These are phyloP conservation scores for Claviceps capensis DNA, from an alignment of 2,329 filamentous ascomycete species.

Conservation along the genomic window DNA sequence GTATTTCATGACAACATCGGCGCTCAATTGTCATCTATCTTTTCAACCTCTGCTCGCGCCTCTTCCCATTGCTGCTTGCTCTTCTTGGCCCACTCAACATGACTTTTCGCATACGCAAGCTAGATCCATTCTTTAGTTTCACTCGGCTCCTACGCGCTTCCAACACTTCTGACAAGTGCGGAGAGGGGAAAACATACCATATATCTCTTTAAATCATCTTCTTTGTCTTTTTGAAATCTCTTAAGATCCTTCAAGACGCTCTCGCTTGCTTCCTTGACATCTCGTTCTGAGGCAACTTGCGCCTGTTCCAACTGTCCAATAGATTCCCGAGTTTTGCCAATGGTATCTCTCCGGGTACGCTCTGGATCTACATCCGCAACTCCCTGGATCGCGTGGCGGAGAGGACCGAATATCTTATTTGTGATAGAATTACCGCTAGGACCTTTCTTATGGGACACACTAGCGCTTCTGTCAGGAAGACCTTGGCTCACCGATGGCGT, in stretches of 20 bases:
- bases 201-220: conserved; percentile 82
- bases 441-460: conserved; percentile 56
- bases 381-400: conserved; percentile 90
- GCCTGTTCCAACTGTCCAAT: conserved; percentile 82
- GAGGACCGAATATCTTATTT: conserved; percentile 83
- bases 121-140: conserved; percentile 26
- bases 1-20: too few relatives aligned
- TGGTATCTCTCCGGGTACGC: conserved; percentile 78
- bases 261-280: conserved; percentile 83
- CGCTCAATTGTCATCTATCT: conserved; percentile 54
- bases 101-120: conserved; percentile 84
- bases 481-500: conserved; percentile 64
- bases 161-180: neutral
- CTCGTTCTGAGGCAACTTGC: conserved; percentile 71
- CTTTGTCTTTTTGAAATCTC: conserved; percentile 89
- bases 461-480: conserved; percentile 39
- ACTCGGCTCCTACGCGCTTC: neutral
- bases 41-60: conserved; percentile 72
- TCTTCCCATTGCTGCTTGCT: conserved; percentile 87
- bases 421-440: conserved; percentile 84
- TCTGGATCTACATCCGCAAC: conserved; percentile 95
- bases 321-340: conserved; percentile 87
- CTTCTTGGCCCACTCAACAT: conserved; percentile 88
- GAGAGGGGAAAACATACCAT: conserved; percentile 56
- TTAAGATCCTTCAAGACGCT: conserved; percentile 83